Evolutionary conservation across 257 asterid genomes (phyloP).

Genomic region (Prunella vulgaris): DNA sequence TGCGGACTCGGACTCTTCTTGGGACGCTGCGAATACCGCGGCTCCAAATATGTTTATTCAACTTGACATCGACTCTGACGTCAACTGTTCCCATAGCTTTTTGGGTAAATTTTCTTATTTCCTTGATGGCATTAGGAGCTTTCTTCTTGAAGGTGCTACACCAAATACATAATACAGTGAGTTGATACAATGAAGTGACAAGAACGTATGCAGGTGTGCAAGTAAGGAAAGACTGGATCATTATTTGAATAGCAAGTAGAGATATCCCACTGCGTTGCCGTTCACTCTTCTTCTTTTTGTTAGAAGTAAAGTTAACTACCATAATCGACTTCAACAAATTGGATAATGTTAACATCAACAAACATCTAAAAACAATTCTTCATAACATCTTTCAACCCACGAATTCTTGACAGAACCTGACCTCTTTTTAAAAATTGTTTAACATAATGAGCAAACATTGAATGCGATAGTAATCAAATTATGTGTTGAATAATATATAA

Average conservation of each 20-base stretch:
- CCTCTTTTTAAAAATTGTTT: neutral
- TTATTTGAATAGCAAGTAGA: too few relatives aligned
- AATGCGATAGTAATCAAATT: too few relatives aligned
- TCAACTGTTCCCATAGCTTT: conserved; percentile 56
- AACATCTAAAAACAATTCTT: neutral
- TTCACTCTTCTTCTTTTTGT: neutral
- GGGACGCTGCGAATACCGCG: conserved; percentile 53
- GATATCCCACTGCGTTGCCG: neutral
- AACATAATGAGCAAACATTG: too few relatives aligned
- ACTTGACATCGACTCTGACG: conserved; percentile 46
- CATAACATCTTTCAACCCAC: neutral
- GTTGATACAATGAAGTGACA: neutral
- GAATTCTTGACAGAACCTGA: too few relatives aligned
- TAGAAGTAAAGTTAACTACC: neutral
- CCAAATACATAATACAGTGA: neutral
- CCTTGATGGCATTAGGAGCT: conserved; percentile 52
- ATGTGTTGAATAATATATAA: too few relatives aligned
- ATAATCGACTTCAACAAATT: neutral
- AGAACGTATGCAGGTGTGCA: neutral
- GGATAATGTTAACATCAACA: neutral
- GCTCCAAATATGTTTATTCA: conserved; percentile 53
- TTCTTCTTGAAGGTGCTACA: conserved; percentile 52
- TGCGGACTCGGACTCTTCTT: conserved; percentile 44
- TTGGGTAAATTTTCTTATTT: conserved; percentile 45
- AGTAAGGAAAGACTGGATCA: neutral